Conservation (phyloP, 768 basidiomycete genomes). For the Fibroporia radiculosa region DNA sequence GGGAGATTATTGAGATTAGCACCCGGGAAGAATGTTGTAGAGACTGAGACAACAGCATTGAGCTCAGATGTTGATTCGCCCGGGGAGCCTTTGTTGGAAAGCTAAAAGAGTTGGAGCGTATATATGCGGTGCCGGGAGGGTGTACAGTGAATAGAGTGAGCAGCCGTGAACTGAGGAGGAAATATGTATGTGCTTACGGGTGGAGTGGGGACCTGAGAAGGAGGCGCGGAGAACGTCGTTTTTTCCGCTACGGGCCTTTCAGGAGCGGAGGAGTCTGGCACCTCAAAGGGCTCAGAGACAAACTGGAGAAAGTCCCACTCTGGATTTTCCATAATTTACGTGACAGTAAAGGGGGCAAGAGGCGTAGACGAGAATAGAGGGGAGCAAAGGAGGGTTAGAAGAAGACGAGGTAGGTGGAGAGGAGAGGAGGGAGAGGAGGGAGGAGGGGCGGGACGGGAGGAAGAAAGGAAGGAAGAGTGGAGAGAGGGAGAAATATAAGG, state of each 20-base stretch:
- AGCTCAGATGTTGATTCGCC: constrained; percentile 8
- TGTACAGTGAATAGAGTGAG: background rate
- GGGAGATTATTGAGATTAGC: constrained; percentile 45
- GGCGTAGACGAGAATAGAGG: background rate
- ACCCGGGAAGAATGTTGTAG: constrained; percentile 75
- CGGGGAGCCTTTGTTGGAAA: constrained; percentile 11
- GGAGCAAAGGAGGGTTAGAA: no score
- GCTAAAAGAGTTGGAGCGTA: constrained; percentile 2
- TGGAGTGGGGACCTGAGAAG: constrained; percentile 16
- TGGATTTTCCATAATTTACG: background rate
- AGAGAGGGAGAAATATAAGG: no score
- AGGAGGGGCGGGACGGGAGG: no score
- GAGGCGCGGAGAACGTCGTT: background rate
- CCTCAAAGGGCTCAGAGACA: constrained; percentile 14
- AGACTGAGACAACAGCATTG: constrained; percentile 57
- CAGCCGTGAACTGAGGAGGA: background rate
- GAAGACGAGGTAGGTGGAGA: background rate
- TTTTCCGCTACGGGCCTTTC: constrained; percentile 9
- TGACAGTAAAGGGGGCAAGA: background rate
- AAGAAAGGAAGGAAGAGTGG: no score
- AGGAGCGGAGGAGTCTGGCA: constrained; percentile 11
- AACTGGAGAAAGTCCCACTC: constrained; percentile 23
- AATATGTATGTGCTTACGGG: constrained; percentile 11
- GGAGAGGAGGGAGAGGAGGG: background rate
- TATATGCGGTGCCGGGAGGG: background rate